phyloP scores from a whole-genome alignment of 495 filamentous ascomycete genomes.

The Chaetomium tenue region DNA sequence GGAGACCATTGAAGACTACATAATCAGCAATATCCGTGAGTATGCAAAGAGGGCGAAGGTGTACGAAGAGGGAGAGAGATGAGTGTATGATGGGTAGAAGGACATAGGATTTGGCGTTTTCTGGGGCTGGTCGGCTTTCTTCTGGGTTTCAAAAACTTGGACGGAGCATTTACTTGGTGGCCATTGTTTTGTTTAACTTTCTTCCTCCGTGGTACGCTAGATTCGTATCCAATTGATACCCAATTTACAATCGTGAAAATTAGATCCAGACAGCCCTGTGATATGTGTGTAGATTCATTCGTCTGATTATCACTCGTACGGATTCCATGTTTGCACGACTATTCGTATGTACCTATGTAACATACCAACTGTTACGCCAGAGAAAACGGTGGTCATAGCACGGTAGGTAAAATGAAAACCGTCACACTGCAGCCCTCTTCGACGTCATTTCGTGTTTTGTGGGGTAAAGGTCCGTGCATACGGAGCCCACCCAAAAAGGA shows the following conservation, averaged over 20 bases:
- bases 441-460: conserved; percentile 12
- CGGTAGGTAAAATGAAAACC: not conserved
- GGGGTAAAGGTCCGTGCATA: conserved; percentile 22
- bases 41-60: conserved; percentile 81
- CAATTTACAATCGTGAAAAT: not conserved
- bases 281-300: not conserved
- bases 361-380: not conserved
- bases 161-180: not conserved
- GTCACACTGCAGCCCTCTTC: not conserved
- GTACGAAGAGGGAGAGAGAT: conserved; percentile 40
- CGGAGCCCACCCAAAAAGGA: conserved; percentile 18
- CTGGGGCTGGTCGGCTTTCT: not conserved
- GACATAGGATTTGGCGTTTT: not conserved
- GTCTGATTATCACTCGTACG: not conserved
- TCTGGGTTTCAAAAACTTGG: not conserved
- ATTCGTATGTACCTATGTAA: not conserved
- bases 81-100: not conserved
- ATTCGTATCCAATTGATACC: conserved; percentile 14
- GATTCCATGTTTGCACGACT: no score
- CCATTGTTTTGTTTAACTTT: not conserved
- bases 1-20: conserved; percentile 70
- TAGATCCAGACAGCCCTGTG: not conserved
- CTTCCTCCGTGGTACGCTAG: not conserved
- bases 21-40: conserved; percentile 74
- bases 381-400: not conserved